A percentile compares a stretch with the other conserved stretches of the same genome.
Evolutionary conservation across 2,329 filamentous ascomycete genomes (phyloP).

Genomic region (Aspergillus transmontanensis): DNA sequence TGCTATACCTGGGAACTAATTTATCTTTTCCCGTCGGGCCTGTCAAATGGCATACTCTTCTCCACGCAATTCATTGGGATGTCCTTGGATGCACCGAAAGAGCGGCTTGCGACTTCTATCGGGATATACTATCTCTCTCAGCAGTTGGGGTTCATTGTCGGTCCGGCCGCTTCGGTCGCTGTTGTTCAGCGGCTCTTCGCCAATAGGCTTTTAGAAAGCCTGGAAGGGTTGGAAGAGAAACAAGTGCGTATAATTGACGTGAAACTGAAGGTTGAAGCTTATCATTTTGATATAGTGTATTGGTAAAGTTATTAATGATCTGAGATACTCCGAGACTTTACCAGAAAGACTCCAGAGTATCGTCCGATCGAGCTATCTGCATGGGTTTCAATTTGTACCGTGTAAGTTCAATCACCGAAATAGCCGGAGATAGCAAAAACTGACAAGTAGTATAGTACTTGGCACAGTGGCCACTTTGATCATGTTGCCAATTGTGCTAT

Average conservation of each 20-base stretch:
- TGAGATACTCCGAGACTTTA: conserved; percentile 7
- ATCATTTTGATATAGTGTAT: conserved; percentile 7
- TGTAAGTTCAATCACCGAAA: conserved; percentile 6
- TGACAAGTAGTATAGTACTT: not conserved
- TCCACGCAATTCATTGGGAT: conserved; percentile 20
- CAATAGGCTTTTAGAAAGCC: not conserved
- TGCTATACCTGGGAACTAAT: conserved; percentile 16
- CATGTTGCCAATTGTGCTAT: not conserved
- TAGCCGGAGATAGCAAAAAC: not conserved
- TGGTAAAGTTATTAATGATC: conserved; percentile 13
- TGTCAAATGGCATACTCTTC: conserved; percentile 16
- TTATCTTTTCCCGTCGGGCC: conserved; percentile 14
- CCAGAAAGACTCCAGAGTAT: conserved; percentile 7
- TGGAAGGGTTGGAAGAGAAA: not conserved
- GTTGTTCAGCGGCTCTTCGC: conserved; percentile 17
- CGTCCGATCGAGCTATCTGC: conserved; percentile 14
- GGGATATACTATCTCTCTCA: conserved; percentile 20
- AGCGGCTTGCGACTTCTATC: conserved; percentile 12
- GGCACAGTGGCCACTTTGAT: not conserved
- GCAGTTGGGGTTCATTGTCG: conserved; percentile 23
- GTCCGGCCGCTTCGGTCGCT: conserved; percentile 13
- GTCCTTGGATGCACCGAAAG: conserved; percentile 10
- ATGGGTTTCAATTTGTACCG: conserved; percentile 13
- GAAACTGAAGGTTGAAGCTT: not conserved
- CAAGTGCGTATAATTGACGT: not conserved